Conservation (phyloP, 192 early-diverging fungal species). For the Lobosporangium transversale region DNA sequence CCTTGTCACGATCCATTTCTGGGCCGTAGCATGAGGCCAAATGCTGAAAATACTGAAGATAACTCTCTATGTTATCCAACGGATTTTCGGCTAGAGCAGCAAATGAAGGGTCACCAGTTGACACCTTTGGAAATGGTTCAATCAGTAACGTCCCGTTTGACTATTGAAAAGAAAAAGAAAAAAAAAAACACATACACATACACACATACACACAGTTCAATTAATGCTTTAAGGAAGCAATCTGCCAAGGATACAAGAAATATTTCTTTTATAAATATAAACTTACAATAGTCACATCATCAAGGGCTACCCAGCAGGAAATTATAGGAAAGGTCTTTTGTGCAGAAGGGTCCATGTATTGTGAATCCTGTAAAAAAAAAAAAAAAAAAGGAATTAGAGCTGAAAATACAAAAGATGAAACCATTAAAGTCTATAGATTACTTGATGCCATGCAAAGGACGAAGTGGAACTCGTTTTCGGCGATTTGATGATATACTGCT, state of each 20-base stretch:
- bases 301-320: conserved; percentile 44
- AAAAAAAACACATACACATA: too few species aligned
- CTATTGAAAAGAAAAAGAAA: too few species aligned
- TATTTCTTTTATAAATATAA: too few species aligned
- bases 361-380: conserved; percentile 15
- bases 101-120: neutral
- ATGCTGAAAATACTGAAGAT: conserved; percentile 12
- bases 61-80: neutral
- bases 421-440: too few species aligned
- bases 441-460: conserved; percentile 41
- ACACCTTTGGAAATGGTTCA: conserved; percentile 30
- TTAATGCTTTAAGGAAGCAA: neutral
- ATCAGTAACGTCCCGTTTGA: conserved; percentile 33
- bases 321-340: conserved; percentile 17
- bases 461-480: conserved; percentile 12
- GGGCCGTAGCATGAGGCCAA: conserved; percentile 15
- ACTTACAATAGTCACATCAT: conserved; percentile 39
- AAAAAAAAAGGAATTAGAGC: too few species aligned
- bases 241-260: too few species aligned
- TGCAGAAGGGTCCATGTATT: conserved; percentile 34
- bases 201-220: neutral
- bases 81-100: neutral
- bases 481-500: conserved; percentile 52
- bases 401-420: too few species aligned
- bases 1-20: neutral